Evolutionary conservation across 2,329 filamentous ascomycete genomes (phyloP).

Genomic region (Fusarium pseudoanthophilum): DNA sequence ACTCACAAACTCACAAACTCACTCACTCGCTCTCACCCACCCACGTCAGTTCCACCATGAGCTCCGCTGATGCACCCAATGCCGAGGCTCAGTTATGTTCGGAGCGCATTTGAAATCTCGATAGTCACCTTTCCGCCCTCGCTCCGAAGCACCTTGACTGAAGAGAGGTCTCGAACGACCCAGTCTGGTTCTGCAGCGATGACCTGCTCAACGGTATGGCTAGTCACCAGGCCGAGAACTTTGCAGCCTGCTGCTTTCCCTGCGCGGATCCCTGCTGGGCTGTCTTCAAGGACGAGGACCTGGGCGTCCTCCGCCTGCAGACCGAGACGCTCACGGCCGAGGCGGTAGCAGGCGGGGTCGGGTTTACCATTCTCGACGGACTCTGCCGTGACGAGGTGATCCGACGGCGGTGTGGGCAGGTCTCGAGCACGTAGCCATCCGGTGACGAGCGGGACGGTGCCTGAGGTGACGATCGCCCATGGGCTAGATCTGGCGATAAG

Average conservation of each 20-base stretch:
- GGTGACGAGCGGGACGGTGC: constrained; percentile 72
- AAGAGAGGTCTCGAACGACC: constrained; percentile 82
- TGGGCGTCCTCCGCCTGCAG: constrained; percentile 59
- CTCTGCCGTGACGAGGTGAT: constrained; percentile 78
- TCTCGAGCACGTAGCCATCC: constrained; percentile 77
- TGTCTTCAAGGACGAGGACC: constrained; percentile 87
- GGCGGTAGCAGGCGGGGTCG: constrained; percentile 77
- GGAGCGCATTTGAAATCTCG: constrained; percentile 72
- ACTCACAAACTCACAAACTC: too few species aligned
- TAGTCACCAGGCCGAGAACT: constrained; percentile 86
- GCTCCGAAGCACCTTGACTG: constrained; percentile 71
- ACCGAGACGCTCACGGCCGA: constrained; percentile 72
- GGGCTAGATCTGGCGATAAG: constrained; percentile 71
- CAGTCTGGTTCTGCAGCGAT: constrained; percentile 84
- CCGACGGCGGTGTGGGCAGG: constrained; percentile 66
- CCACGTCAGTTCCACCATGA: constrained; percentile 11
- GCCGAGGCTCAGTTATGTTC: constrained; percentile 37
- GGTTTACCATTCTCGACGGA: constrained; percentile 81
- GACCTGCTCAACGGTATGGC: constrained; percentile 79
- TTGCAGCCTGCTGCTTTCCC: constrained; percentile 88
- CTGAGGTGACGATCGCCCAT: constrained; percentile 90
- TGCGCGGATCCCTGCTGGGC: constrained; percentile 83
- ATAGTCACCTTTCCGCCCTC: constrained; percentile 70
- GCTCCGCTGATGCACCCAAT: constrained; percentile 14
- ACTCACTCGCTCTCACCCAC: background rate